These are phyloP conservation scores for Phaseolus lunatus DNA, from an alignment of 306 rosid genomes.

Conservation along the genomic window DNA sequence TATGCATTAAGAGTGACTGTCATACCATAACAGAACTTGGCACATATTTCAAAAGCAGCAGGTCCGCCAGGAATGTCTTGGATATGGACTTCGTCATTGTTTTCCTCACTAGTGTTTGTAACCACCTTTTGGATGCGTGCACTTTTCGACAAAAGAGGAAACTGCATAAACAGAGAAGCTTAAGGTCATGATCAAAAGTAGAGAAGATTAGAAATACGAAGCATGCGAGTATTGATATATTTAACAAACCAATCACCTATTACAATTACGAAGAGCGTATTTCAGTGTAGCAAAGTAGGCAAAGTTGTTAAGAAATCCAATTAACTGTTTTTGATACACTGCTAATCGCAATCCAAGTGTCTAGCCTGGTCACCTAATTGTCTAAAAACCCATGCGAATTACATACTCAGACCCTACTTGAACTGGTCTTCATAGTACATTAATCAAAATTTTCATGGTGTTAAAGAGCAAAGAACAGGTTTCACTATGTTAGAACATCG, in stretches of 20 bases:
- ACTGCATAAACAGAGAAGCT: conserved; percentile 56
- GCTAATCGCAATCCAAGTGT: neutral
- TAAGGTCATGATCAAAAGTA: conserved; percentile 30
- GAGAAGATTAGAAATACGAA: neutral
- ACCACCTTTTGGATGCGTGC: conserved; percentile 79
- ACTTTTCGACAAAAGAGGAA: conserved; percentile 94
- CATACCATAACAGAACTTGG: conserved; percentile 94
- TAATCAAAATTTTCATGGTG: neutral
- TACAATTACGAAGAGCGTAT: neutral
- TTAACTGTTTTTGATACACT: neutral
- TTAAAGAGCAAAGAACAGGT: neutral
- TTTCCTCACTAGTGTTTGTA: conserved; percentile 61
- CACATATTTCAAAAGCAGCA: conserved; percentile 93
- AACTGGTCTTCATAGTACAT: conserved; percentile 5
- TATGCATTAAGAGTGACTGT: conserved; percentile 91
- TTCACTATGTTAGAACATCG: neutral
- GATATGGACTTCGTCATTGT: conserved; percentile 66
- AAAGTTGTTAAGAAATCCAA: conserved; percentile 17
- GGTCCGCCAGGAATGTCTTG: conserved; percentile 95
- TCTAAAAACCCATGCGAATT: too few relatives aligned
- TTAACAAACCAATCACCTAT: neutral
- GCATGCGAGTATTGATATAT: neutral
- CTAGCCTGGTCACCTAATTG: too few relatives aligned
- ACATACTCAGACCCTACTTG: neutral
- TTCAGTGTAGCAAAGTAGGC: neutral